phyloP scores from a whole-genome alignment of 2,329 filamentous ascomycete genomes.

The Ophiocordyceps unilateralis region DNA sequence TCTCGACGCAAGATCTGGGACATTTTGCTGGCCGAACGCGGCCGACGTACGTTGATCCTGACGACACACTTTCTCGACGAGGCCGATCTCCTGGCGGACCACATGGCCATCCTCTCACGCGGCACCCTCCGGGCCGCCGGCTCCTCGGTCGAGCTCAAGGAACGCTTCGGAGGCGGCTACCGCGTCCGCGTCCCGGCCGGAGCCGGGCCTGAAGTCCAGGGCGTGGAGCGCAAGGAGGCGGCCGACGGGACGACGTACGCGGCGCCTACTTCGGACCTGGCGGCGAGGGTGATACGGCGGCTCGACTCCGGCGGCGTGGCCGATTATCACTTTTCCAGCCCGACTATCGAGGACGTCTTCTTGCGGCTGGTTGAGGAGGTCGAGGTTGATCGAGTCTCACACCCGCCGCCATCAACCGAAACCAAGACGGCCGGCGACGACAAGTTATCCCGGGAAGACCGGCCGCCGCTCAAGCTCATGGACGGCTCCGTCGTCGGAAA shows the following conservation, averaged over 20 bases:
- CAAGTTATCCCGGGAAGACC: constrained; percentile 7
- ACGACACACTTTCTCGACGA: constrained; percentile 93
- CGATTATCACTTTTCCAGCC: constrained; percentile 74
- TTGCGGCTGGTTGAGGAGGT: constrained; percentile 72
- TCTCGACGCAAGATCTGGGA: constrained; percentile 87
- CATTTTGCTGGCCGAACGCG: constrained; percentile 72
- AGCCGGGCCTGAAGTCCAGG: constrained; percentile 31
- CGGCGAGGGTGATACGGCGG: constrained; percentile 51
- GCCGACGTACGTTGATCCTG: constrained; percentile 63
- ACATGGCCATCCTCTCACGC: constrained; percentile 76
- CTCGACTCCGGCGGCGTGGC: constrained; percentile 50
- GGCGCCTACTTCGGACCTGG: constrained; percentile 50
- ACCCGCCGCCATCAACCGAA: not conserved
- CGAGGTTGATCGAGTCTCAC: constrained; percentile 25
- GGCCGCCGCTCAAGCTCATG: constrained; percentile 31
- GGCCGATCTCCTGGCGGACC: constrained; percentile 74
- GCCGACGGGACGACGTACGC: constrained; percentile 61
- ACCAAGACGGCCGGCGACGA: constrained; percentile 2
- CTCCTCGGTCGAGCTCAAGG: constrained; percentile 73
- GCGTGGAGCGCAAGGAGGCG: constrained; percentile 36
- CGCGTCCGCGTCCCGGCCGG: constrained; percentile 44
- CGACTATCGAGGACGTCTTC: constrained; percentile 88
- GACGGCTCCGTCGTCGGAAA: constrained; percentile 56
- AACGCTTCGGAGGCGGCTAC: constrained; percentile 68
- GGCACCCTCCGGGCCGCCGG: constrained; percentile 68